Conservation (phyloP, 352 stramenopile genomes). For the Elongisporangium anandrum region DNA sequence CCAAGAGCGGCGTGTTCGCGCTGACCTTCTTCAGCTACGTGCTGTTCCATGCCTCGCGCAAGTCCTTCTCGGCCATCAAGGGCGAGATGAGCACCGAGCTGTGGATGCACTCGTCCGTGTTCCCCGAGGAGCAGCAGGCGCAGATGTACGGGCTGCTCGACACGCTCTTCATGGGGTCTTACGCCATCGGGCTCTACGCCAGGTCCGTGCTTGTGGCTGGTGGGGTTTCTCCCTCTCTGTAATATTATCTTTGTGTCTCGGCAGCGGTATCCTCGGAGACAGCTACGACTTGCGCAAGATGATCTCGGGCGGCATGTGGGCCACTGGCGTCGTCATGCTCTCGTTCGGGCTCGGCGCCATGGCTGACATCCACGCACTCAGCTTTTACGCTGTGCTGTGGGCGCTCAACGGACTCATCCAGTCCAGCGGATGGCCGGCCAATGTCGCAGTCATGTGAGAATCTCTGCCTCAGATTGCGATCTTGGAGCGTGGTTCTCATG, state of each 20-base stretch:
- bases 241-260: background rate
- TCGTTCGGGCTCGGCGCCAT: constrained; percentile 60
- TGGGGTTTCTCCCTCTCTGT: background rate
- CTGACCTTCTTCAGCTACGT: constrained; percentile 83
- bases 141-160: constrained; percentile 81
- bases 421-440: constrained; percentile 70
- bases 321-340: constrained; percentile 50
- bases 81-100: constrained; percentile 74
- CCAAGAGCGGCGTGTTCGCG: constrained; percentile 57
- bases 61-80: constrained; percentile 83
- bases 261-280: constrained; percentile 64
- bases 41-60: constrained; percentile 70
- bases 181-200: constrained; percentile 66
- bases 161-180: constrained; percentile 80
- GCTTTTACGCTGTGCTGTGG: constrained; percentile 71
- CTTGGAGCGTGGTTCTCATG: background rate
- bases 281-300: constrained; percentile 64
- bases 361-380: constrained; percentile 55
- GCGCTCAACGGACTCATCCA: constrained; percentile 78
- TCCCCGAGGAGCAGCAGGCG: constrained; percentile 52
- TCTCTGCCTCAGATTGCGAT: background rate
- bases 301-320: constrained; percentile 67
- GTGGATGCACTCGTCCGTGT: constrained; percentile 69
- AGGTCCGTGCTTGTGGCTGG: constrained; percentile 21
- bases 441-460: constrained; percentile 75